phyloP scores from a whole-genome alignment of 2,329 filamentous ascomycete genomes.

The Grosmannia serpens region DNA sequence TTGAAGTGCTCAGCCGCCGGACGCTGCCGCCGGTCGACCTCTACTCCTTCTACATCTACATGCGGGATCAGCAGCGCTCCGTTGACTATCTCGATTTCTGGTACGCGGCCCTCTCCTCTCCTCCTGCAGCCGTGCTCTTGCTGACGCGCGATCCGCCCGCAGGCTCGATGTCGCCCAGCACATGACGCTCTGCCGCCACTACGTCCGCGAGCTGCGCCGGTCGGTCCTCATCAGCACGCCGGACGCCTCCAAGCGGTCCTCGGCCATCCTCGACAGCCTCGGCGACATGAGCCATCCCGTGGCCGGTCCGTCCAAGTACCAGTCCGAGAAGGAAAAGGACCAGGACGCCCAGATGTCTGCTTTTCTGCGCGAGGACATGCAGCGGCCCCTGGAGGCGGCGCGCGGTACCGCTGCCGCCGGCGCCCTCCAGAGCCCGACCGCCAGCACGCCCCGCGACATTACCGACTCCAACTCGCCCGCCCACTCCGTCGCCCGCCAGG shows the following conservation, averaged over 20 bases:
- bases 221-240: constrained; percentile 90
- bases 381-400: constrained; percentile 42
- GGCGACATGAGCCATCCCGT: constrained; percentile 53
- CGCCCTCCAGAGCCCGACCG: constrained; percentile 32
- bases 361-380: constrained; percentile 61
- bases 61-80: constrained; percentile 95
- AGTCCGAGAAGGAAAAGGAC: constrained; percentile 60
- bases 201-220: constrained; percentile 86
- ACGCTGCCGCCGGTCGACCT: constrained; percentile 94
- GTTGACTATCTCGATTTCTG: constrained; percentile 98
- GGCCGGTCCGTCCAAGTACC: constrained; percentile 50
- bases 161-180: constrained; percentile 99
- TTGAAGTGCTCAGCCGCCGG: constrained; percentile 86
- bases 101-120: constrained; percentile 34
- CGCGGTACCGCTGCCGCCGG: constrained; percentile 7
- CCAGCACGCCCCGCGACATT: constrained; percentile 47
- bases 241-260: constrained; percentile 80
- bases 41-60: constrained; percentile 99
- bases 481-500: constrained; percentile 74
- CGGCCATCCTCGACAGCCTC: constrained; percentile 61
- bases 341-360: constrained; percentile 86
- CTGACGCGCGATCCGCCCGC: constrained; percentile 8
- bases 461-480: constrained; percentile 72
- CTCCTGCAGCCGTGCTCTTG: background rate
- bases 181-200: constrained; percentile 94